phyloP scores from a whole-genome alignment of 1,139 yeast genomes.

The Diutina neorugosa region DNA sequence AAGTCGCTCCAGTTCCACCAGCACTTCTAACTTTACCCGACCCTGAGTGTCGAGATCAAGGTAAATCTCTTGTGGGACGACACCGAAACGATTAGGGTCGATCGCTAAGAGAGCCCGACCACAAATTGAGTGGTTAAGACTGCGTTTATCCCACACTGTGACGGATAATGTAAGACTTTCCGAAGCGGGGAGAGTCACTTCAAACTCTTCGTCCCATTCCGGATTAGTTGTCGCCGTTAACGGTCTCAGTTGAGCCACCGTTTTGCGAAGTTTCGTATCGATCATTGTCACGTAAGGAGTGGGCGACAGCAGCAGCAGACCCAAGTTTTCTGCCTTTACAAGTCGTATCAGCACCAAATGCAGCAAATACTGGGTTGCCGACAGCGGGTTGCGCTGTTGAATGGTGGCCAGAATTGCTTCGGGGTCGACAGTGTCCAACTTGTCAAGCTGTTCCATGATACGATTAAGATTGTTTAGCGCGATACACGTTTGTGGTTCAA shows the following conservation, averaged over 20 bases:
- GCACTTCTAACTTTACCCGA: slow-evolving; percentile 45
- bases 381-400: slow-evolving; percentile 17
- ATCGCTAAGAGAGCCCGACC: slow-evolving; percentile 56
- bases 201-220: slow-evolving; percentile 84
- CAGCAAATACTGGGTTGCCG: slow-evolving; percentile 24
- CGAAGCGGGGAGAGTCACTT: slow-evolving; percentile 35
- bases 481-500: slow-evolving; percentile 57
- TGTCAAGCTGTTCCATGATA: slow-evolving; percentile 44
- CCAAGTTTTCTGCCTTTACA: slow-evolving; percentile 59
- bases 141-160: slow-evolving; percentile 64
- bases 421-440: slow-evolving; percentile 55
- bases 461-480: slow-evolving; percentile 61
- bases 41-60: slow-evolving; percentile 65
- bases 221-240: slow-evolving; percentile 47
- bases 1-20: slow-evolving; percentile 66
- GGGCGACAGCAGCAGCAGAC: slow-evolving; percentile 33
- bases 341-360: slow-evolving; percentile 59
- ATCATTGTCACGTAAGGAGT: slow-evolving; percentile 60
- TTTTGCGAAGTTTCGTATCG: slow-evolving; percentile 44
- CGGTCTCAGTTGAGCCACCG: slow-evolving; percentile 63
- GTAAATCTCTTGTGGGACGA: slow-evolving; percentile 49
- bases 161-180: slow-evolving; percentile 35
- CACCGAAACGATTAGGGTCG: slow-evolving; percentile 59
- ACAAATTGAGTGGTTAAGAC: slow-evolving; percentile 47
- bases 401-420: slow-evolving; percentile 44